Evolutionary conservation across 2,329 filamentous ascomycete species (phyloP).

Genomic region (Arthrobotrys conoides): DNA sequence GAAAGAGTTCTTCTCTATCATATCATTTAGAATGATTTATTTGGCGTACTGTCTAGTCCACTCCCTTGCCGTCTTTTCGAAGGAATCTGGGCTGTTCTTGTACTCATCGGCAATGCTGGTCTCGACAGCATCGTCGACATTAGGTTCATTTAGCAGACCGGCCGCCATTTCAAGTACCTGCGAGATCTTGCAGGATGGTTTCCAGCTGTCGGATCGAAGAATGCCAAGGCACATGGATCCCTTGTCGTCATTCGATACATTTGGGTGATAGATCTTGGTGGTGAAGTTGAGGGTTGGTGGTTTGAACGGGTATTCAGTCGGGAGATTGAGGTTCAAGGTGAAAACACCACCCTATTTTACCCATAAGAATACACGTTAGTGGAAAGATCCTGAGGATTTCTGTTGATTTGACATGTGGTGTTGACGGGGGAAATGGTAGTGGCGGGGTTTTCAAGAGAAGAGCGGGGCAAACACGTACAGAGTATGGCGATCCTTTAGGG

Average conservation of each 20-base stretch:
- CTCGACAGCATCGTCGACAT: slow-evolving; percentile 85
- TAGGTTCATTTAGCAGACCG: slow-evolving; percentile 82
- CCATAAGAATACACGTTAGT: neutral
- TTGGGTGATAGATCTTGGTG: slow-evolving; percentile 96
- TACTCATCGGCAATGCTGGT: slow-evolving; percentile 87
- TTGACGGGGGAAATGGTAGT: neutral
- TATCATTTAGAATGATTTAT: slow-evolving; percentile 25
- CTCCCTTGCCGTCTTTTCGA: slow-evolving; percentile 80
- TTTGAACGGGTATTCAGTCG: slow-evolving; percentile 90
- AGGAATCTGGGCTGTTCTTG: slow-evolving; percentile 76
- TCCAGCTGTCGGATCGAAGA: slow-evolving; percentile 90
- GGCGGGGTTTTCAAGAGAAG: slow-evolving; percentile 28
- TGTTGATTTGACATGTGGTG: neutral
- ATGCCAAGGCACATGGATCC: slow-evolving; percentile 89
- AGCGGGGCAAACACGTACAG: slow-evolving; percentile 69
- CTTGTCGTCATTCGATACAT: slow-evolving; percentile 87
- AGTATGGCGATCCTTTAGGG: slow-evolving; percentile 76
- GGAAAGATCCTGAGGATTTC: neutral
- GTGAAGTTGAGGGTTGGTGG: slow-evolving; percentile 82
- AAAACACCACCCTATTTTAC: slow-evolving; percentile 77
- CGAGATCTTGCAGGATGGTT: slow-evolving; percentile 83
- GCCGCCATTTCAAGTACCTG: slow-evolving; percentile 83
- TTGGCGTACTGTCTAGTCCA: slow-evolving; percentile 82
- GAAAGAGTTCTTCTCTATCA: neutral
- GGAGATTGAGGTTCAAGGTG: slow-evolving; percentile 79